Base-by-base conservation (phyloP, 345 rosid genomes). In the Arabidopsis suecica region DNA sequence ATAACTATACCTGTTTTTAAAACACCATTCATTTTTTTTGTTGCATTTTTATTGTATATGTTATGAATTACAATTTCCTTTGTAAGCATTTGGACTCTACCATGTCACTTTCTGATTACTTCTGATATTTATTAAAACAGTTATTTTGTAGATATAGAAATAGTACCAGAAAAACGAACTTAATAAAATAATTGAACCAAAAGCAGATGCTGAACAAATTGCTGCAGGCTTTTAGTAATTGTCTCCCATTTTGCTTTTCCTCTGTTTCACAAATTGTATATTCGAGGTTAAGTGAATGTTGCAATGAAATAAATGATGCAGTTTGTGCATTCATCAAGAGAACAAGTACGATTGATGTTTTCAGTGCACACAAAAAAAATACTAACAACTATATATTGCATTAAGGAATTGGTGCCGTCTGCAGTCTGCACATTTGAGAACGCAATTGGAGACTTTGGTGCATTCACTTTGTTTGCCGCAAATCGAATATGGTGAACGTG, bases 161-260 rank as follows among this genome's bases (percentile, higher is more conserved):
- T 4, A 57, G 20, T 36, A 30, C 30, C 9, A 44, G 55, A 37
- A 44, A 74, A 37, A 28, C 28, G 10, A 50, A 32, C 34, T 0
- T 44, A 36, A 42, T 51, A 76, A 51, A 55, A 63, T 11, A 62
- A 23, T 68, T 0, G 14, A 37, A 28, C 4, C 32, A 28, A 70
- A 62, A 63, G 11, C 48, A 22, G 37, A 71, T 47, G 68, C 48
- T 61, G 79, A 36, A 62, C 22, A 68, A 76, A 44, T 49, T 3
- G 79, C 56, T 40, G 68, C 79, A 75, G 68, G 79, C 62, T 76
- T 76, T 68, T 55, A 42, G 64, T 23, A 76, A 68, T 22, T 53
- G 79, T 61, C 41, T 76, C 69, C 74, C 58, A 61, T 68, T 20
- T 20, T 51, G 62, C 72, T 65, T 74, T 45, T 7, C 40, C 37